Conservation (phyloP, 495 filamentous ascomycete genomes). For the Cenococcum geophilum region DNA sequence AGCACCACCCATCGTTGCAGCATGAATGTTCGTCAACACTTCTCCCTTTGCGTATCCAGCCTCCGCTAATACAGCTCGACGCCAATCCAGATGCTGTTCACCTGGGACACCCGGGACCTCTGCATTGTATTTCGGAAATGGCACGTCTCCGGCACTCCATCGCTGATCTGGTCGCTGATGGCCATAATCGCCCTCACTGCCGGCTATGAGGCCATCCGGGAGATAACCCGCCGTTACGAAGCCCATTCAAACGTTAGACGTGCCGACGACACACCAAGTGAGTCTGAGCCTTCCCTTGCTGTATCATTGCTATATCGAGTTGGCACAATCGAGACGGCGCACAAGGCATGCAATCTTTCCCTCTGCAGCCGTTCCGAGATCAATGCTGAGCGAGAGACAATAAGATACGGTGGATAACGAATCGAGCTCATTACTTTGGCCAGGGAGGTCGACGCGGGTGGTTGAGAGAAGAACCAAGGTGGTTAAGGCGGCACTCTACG, state of each 20-base stretch:
- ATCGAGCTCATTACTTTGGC: constrained; percentile 66
- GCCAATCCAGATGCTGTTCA: constrained; percentile 79
- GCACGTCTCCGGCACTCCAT: constrained; percentile 67
- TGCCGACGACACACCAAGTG: constrained; percentile 26
- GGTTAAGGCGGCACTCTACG: constrained; percentile 78
- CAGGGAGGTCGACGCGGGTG: constrained; percentile 47
- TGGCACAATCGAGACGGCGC: no score
- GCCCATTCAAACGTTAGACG: constrained; percentile 13
- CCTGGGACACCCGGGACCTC: constrained; percentile 83
- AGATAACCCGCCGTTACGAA: constrained; percentile 70
- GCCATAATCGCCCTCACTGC: constrained; percentile 76
- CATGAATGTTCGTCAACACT: constrained; percentile 62
- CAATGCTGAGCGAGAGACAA: constrained; percentile 12
- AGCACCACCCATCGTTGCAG: constrained; percentile 50
- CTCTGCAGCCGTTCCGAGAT: not conserved
- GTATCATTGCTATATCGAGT: not conserved
- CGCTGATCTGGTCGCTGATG: constrained; percentile 72
- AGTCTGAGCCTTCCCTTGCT: constrained; percentile 9
- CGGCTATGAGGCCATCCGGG: constrained; percentile 84
- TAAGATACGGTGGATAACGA: constrained; percentile 30
- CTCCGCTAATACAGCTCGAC: constrained; percentile 6
- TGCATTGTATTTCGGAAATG: constrained; percentile 93
- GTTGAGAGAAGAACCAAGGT: constrained; percentile 57
- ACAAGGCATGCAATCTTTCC: no score
- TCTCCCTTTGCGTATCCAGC: not conserved